Evolutionary conservation across 306 rosid species (phyloP).

Genomic region (Vigna nakashimae): DNA sequence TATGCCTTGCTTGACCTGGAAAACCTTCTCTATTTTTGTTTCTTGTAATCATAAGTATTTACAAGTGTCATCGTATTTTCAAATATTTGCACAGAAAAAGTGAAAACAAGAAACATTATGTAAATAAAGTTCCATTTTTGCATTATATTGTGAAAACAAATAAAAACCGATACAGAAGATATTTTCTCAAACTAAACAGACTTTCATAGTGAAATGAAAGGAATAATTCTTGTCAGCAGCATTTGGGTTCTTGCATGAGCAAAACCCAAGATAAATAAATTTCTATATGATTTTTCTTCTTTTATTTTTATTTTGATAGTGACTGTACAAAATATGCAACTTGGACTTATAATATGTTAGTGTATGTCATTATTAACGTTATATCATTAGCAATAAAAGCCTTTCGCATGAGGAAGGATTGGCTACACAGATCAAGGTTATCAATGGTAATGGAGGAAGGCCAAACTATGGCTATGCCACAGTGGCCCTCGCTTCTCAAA

Average conservation of each 20-base stretch:
- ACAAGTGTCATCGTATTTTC: neutral
- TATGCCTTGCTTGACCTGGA: neutral
- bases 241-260: neutral
- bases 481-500: neutral
- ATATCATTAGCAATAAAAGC: conserved; percentile 12
- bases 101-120: neutral
- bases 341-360: neutral
- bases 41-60: neutral
- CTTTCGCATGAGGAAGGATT: neutral
- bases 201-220: conserved; percentile 9
- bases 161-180: neutral
- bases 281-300: conserved; percentile 7
- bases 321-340: conserved; percentile 1
- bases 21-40: neutral
- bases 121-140: neutral
- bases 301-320: neutral
- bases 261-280: conserved; percentile 15
- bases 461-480: neutral
- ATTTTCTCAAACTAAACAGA: conserved; percentile 5
- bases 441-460: neutral
- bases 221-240: conserved; percentile 4
- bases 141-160: neutral
- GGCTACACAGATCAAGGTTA: conserved; percentile 7
- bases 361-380: conserved; percentile 4
- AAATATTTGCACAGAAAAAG: neutral